Base-by-base conservation (phyloP, 176 grass and related monocot genomes). In the Triticum urartu region DNA sequence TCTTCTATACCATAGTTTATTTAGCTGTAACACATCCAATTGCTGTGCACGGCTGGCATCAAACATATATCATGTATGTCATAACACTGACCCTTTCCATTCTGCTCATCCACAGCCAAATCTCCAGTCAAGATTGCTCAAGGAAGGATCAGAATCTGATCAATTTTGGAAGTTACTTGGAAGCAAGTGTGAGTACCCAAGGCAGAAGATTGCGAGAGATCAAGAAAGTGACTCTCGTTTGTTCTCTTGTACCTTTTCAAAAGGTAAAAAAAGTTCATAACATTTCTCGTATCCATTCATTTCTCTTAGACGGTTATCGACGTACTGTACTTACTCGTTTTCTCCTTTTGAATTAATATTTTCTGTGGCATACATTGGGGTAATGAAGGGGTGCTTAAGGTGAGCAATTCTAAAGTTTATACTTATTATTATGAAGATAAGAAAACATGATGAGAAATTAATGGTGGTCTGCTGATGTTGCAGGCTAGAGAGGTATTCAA, bases 401-500 rank as follows among this genome's bases (percentile, higher is more conserved):
- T 99, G 82, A 79, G 90, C 58, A 83, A 65, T 50, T 24, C 74
- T 67, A 48, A 90, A 78, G 11, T 69, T 79, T 25, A 75, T 67
- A 74, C 61, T 69, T 83, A 30, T 42, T 83, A 20, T 80, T n/a
- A 45, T 13, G 0, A 38, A 77, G 64, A 22, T 43, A 75, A 33
- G 17, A 45, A 26, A 78, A 8, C 33, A 64, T 35, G 68, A 64
- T 84, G 4, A 54, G 95, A 68, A 84, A 64, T 58, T 79, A 89
- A 73, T 89, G 9, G 56, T 88, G 39, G 15, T 81, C 35, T 91
- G 24, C 18, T 88, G 72, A 63, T 76, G 81, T 77, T 93, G 65
- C 83, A 99, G 97, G 92, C 95, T n/a, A 92, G 66, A 73, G 97
- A 99, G 92, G 89, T 99, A 85, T 99, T 96, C 88, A 99, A 96